Evolutionary conservation across 139 green algal species (phyloP).

Genomic region (Chloropicon primus): DNA sequence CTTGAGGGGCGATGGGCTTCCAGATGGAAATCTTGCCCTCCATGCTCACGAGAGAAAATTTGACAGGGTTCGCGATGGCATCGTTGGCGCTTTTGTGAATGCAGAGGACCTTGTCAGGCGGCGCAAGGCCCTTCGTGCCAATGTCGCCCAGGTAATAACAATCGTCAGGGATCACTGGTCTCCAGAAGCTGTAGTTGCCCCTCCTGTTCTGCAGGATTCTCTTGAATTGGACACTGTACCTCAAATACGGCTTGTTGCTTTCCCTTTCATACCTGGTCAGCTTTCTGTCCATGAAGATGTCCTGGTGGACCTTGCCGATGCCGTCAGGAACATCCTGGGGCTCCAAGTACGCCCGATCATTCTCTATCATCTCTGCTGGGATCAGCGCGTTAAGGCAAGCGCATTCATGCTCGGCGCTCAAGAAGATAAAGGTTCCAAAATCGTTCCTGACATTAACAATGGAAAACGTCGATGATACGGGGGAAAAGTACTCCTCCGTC

Average conservation of each 20-base stretch:
- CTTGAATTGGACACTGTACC: not conserved
- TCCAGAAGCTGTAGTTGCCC: not conserved
- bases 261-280: not conserved
- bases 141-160: not conserved
- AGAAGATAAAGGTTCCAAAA: not conserved
- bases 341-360: not conserved
- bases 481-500: not conserved
- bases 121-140: not conserved
- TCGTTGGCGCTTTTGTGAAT: not conserved
- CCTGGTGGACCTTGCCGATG: not conserved
- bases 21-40: not conserved
- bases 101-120: not conserved
- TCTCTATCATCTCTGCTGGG: not conserved
- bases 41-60: not conserved
- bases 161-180: not conserved
- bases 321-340: not conserved
- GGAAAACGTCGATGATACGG: not conserved
- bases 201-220: not conserved
- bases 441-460: not conserved
- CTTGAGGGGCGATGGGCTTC: not conserved
- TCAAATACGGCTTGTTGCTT: not conserved
- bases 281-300: not conserved
- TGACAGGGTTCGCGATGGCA: not conserved
- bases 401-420: not conserved
- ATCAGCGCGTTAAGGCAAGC: not conserved